These are phyloP conservation scores for Gracilaria gracilis DNA, from an alignment of 23 red algal species.

Conservation along the genomic window DNA sequence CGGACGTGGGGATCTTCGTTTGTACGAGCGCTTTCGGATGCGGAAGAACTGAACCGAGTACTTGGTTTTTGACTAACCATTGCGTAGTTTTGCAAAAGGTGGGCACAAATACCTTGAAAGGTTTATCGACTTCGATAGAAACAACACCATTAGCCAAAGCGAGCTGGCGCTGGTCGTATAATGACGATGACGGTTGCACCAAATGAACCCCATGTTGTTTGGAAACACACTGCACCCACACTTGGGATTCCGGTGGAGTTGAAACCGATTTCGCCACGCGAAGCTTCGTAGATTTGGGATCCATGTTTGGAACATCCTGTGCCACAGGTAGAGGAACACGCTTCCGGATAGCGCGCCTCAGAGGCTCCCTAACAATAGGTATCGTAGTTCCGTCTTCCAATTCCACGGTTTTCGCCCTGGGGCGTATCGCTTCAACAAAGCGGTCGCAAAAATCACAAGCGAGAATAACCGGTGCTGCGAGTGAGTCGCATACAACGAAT, in stretches of 20 bases:
- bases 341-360: neutral
- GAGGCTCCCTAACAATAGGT: neutral
- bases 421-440: neutral
- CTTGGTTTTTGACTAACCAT: neutral
- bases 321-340: too few relatives aligned
- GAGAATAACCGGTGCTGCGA: conserved; percentile 1
- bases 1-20: neutral
- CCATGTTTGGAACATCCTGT: neutral
- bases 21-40: neutral
- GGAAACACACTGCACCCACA: neutral
- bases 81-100: conserved; percentile 2
- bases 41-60: conserved; percentile 4
- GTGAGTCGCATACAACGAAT: too few relatives aligned
- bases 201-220: conserved; percentile 1
- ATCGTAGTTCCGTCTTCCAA: neutral
- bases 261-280: conserved; percentile 1
- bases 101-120: conserved; percentile 4
- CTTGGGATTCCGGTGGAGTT: neutral
- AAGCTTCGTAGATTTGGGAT: neutral
- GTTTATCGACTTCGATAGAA: neutral
- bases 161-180: neutral
- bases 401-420: neutral
- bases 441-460: conserved; percentile 18
- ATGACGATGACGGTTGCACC: neutral
- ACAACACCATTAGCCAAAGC: conserved; percentile 1